These are phyloP conservation scores for Claviceps capensis DNA, from an alignment of 2,329 filamentous ascomycete genomes.

Conservation along the genomic window DNA sequence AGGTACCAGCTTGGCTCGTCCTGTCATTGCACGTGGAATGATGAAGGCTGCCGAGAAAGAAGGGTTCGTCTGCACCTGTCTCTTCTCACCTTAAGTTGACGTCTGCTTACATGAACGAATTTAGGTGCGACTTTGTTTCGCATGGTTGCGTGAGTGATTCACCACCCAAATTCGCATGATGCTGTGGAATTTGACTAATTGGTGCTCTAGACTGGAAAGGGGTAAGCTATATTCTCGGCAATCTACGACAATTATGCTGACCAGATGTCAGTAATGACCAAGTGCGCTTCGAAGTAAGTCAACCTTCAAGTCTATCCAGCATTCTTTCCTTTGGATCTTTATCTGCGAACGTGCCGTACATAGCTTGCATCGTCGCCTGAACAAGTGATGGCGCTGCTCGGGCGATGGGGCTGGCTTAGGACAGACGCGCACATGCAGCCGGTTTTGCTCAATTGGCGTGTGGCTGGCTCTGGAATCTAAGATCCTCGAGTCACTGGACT, in stretches of 20 bases:
- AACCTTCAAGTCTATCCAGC: neutral
- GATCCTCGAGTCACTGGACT: no score
- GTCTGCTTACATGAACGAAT: neutral
- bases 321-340: neutral
- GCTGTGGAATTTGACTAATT: neutral
- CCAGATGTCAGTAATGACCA: neutral
- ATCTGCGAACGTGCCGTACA: neutral
- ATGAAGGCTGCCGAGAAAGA: conserved; percentile 20
- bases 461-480: neutral
- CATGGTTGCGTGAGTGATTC: conserved; percentile 2
- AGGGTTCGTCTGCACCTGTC: neutral
- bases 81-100: neutral
- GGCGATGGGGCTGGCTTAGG: neutral
- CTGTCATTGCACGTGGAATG: conserved; percentile 47
- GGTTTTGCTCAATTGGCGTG: neutral
- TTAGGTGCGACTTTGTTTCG: neutral
- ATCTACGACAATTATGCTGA: neutral
- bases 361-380: neutral
- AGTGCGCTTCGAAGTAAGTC: conserved; percentile 2
- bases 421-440: neutral
- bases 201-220: conserved; percentile 1
- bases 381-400: neutral
- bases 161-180: neutral
- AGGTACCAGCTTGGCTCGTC: conserved; percentile 47
- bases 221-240: neutral